Evolutionary conservation across 306 rosid species (phyloP).

Genomic region (Myrica gale): DNA sequence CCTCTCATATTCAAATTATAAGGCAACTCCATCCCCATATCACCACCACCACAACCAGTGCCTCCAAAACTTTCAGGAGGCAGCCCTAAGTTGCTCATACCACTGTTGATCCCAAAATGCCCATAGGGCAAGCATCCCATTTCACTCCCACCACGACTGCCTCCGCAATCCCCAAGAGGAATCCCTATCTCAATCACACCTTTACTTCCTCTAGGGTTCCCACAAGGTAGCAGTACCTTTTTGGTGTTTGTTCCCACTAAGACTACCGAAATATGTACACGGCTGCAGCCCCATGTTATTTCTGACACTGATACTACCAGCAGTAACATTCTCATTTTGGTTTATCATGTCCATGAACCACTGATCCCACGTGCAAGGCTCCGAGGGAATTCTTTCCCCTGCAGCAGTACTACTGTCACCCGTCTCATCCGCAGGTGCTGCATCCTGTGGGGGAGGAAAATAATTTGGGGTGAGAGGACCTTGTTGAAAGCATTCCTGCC

Average conservation of each 20-base stretch:
- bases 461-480: constrained; percentile 1
- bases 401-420: neutral
- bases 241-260: too few species aligned
- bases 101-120: neutral
- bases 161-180: neutral
- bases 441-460: neutral
- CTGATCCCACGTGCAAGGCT: constrained; percentile 15
- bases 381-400: neutral
- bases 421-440: neutral
- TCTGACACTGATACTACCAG: neutral
- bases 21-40: neutral
- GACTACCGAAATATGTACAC: neutral
- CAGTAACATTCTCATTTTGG: neutral
- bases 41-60: neutral
- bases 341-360: constrained; percentile 29
- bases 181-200: neutral
- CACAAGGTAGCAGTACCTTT: neutral
- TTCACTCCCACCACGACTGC: neutral
- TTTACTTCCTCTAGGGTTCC: neutral
- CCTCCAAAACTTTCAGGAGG: neutral
- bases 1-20: neutral
- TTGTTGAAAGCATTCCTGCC: constrained; percentile 8
- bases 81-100: neutral
- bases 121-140: constrained; percentile 4
- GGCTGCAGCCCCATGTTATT: neutral